phyloP scores from a whole-genome alignment of 2,329 filamentous ascomycete species.

The Sporothrix curviconia region DNA sequence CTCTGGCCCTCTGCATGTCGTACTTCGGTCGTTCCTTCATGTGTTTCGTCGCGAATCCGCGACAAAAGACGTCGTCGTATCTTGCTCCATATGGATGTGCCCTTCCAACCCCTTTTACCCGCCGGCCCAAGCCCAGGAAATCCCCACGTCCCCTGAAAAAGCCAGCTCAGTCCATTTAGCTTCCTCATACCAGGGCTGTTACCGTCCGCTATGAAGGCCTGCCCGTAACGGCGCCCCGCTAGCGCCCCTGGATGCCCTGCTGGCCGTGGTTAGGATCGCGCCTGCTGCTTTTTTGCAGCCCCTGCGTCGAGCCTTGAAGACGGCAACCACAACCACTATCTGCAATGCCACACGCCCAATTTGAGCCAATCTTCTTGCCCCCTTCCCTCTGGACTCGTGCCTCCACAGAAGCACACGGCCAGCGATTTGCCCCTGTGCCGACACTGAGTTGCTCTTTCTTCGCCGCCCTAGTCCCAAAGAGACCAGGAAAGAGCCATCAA shows the following conservation, averaged over 20 bases:
- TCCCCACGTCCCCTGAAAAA: slow-evolving; percentile 11
- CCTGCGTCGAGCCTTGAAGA: neutral
- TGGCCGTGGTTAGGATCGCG: neutral
- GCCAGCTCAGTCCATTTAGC: neutral
- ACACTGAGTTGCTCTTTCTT: neutral
- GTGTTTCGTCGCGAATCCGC: neutral
- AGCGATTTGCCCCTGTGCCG: slow-evolving; percentile 3
- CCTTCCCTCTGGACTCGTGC: neutral
- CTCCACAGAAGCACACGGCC: neutral
- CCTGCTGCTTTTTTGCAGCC: neutral
- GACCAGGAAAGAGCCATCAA: slow-evolving; percentile 11
- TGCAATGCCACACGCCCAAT: neutral
- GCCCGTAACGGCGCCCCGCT: slow-evolving; percentile 13
- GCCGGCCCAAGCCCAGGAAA: neutral
- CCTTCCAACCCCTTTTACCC: neutral
- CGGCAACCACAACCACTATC: slow-evolving; percentile 4
- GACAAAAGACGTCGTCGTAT: neutral
- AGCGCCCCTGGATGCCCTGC: slow-evolving; percentile 4
- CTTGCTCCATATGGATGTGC: neutral
- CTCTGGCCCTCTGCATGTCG: neutral
- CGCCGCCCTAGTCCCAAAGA: slow-evolving; percentile 9
- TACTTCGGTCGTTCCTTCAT: neutral
- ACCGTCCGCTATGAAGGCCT: slow-evolving; percentile 6
- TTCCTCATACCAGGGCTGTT: slow-evolving; percentile 4
- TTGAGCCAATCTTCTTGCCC: neutral